phyloP scores from a whole-genome alignment of 495 filamentous ascomycete species.

The Pyrenula massariospora region DNA sequence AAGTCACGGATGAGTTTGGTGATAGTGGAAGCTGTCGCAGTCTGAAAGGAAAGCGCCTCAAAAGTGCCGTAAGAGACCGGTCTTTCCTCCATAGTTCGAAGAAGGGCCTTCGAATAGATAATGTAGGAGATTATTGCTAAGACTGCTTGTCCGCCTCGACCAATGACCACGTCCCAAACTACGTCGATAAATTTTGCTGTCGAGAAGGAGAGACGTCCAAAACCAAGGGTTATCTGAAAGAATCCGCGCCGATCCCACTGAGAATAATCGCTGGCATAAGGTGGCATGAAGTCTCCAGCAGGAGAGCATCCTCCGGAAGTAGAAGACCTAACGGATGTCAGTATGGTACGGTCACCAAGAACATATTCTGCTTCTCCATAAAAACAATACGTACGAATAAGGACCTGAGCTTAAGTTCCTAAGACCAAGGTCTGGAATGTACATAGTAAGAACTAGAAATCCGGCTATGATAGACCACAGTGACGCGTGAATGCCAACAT shows the following conservation, averaged over 20 bases:
- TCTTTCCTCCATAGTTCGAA: conserved; percentile 9
- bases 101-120: conserved; percentile 9
- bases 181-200: conserved; percentile 16
- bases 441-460: not conserved
- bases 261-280: not conserved
- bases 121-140: conserved; percentile 13
- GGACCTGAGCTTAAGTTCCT: not conserved
- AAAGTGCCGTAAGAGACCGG: conserved; percentile 9
- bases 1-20: no score
- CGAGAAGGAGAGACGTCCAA: conserved; percentile 11
- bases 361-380: no score
- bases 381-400: not conserved
- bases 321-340: no score
- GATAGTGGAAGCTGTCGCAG: conserved; percentile 1
- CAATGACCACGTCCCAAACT: conserved; percentile 15
- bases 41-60: not conserved
- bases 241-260: conserved; percentile 2
- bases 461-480: not conserved
- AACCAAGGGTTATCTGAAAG: conserved; percentile 13
- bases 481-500: not conserved
- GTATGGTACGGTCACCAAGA: no score
- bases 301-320: not conserved
- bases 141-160: conserved; percentile 5
- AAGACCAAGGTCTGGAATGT: not conserved
- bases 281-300: not conserved